phyloP scores from a whole-genome alignment of 305 asterid genomes.

The Plantago coronopus region DNA sequence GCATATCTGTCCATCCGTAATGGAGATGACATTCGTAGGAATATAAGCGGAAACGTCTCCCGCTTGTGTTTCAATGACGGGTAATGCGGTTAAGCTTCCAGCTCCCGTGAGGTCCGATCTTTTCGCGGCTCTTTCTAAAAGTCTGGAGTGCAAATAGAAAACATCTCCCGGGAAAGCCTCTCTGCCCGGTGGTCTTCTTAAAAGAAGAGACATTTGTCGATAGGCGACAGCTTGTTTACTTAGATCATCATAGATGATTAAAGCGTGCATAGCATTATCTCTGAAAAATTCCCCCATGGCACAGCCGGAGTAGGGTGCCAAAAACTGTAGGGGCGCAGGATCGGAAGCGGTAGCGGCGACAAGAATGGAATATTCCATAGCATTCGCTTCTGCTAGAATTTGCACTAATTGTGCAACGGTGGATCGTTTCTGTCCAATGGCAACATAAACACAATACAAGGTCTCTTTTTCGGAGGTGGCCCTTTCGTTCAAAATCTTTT shows the following conservation, averaged over 20 bases:
- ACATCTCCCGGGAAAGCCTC: neutral
- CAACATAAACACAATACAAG: too few relatives aligned
- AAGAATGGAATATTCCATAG: too few relatives aligned
- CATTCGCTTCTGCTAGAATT: too few relatives aligned
- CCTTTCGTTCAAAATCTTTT: too few relatives aligned
- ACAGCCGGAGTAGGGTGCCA: constrained; percentile 12
- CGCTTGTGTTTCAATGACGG: neutral
- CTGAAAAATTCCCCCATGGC: constrained; percentile 17
- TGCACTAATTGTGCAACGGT: too few relatives aligned
- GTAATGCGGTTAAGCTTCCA: neutral
- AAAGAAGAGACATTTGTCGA: constrained; percentile 17
- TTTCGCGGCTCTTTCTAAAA: neutral
- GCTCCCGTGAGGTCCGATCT: neutral
- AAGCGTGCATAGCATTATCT: constrained; percentile 12
- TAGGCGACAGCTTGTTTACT: constrained; percentile 16
- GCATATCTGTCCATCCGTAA: too few relatives aligned
- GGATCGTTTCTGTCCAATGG: too few relatives aligned
- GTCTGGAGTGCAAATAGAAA: too few relatives aligned
- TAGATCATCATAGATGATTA: constrained; percentile 21
- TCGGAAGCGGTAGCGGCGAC: too few relatives aligned
- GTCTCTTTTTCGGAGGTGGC: too few relatives aligned
- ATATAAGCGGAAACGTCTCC: neutral
- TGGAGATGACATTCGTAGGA: too few relatives aligned
- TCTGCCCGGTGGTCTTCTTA: neutral
- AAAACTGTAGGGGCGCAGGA: too few relatives aligned